Conservation (phyloP, 106 monocot genomes). For the Platanthera guangdongensis region DNA sequence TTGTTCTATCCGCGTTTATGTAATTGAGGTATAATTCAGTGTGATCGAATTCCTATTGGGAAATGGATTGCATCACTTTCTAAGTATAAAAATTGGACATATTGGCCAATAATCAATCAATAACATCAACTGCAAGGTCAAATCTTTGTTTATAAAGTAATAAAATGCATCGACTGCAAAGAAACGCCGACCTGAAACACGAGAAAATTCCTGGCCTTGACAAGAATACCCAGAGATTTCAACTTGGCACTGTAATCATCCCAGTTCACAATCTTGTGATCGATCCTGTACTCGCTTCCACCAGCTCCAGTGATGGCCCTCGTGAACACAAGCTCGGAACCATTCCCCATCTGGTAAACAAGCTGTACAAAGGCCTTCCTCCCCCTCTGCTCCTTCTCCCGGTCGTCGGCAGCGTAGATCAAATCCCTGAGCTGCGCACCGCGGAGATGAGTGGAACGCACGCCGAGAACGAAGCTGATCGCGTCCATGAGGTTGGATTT, state of each 20-base stretch:
- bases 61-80: neutral
- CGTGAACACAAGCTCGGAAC: conserved; percentile 64
- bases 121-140: neutral
- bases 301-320: conserved; percentile 73
- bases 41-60: no score
- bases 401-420: conserved; percentile 77
- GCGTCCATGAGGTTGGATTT: conserved; percentile 99
- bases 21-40: no score
- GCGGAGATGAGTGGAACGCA: conserved; percentile 79
- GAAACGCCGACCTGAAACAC: conserved; percentile 66
- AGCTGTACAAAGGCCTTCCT: conserved; percentile 82
- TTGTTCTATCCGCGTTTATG: no score
- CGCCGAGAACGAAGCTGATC: conserved; percentile 98
- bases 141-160: neutral
- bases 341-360: conserved; percentile 45
- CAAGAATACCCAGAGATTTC: conserved; percentile 89
- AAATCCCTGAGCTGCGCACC: conserved; percentile 92
- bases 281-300: conserved; percentile 81
- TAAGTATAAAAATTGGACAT: neutral
- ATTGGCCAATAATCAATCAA: neutral
- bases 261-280: conserved; percentile 63
- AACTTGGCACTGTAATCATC: conserved; percentile 77
- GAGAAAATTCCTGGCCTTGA: conserved; percentile 95
- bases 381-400: conserved; percentile 71
- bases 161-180: neutral